Percentiles rank a stretch among this genome's conserved stretches.
Evolutionary conservation across 129 eudicot genomes (phyloP).

Genomic region (Mikania micrantha): DNA sequence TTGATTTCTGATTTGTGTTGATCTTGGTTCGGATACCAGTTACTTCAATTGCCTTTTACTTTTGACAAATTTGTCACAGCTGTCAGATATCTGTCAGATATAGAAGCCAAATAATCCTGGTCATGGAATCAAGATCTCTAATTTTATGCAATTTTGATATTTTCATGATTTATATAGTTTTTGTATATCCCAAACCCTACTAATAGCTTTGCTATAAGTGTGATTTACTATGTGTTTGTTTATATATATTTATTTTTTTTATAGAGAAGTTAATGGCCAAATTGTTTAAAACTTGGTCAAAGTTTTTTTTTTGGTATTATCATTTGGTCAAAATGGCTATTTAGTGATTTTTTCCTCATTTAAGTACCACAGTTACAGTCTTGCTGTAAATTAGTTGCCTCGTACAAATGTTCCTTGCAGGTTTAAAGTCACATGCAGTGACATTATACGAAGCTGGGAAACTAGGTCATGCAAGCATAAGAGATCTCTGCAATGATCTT

Average conservation of each 20-base stretch:
- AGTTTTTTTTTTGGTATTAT: not conserved
- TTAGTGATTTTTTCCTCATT: not conserved
- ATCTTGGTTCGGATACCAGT: too few species aligned
- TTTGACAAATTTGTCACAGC: not conserved
- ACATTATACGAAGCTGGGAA: conserved; percentile 97
- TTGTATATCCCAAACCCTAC: too few species aligned
- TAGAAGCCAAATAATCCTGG: not conserved
- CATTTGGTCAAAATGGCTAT: not conserved
- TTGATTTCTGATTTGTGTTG: too few species aligned
- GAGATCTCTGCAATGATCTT: conserved; percentile 90
- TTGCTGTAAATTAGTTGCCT: conserved; percentile 19
- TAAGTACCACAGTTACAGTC: conserved; percentile 1
- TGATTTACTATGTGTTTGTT: too few species aligned
- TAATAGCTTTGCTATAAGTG: too few species aligned
- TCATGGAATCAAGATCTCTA: too few species aligned
- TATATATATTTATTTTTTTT: too few species aligned
- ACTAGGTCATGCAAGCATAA: conserved; percentile 87
- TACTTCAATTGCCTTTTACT: too few species aligned
- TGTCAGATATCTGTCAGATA: not conserved
- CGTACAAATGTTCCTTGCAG: conserved; percentile 35
- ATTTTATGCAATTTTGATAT: not conserved
- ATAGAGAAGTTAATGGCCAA: not conserved
- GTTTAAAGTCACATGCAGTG: conserved; percentile 95
- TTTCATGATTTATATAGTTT: not conserved
- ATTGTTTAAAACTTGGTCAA: not conserved